Evolutionary conservation across 176 grass and related monocot genomes (phyloP).

Genomic region (Melocanna baccifera): DNA sequence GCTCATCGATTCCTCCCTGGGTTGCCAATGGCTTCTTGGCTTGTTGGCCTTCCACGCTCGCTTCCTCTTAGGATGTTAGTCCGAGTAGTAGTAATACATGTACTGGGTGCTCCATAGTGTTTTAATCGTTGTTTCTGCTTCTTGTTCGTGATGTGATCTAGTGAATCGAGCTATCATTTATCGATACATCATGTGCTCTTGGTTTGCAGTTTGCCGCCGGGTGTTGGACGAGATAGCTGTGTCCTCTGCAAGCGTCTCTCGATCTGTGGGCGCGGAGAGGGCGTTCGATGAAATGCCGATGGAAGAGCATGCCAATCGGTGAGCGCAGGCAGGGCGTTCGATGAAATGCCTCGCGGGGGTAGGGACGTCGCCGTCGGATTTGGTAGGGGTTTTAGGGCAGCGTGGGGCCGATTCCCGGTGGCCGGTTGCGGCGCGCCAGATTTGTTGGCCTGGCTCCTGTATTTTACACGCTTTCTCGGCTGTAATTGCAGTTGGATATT

Average conservation of each 20-base stretch:
- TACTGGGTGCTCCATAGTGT: neutral
- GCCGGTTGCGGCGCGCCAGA: neutral
- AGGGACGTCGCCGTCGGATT: neutral
- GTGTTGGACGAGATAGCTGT: neutral
- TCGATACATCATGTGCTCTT: neutral
- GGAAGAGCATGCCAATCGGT: neutral
- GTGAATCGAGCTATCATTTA: neutral
- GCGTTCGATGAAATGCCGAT: neutral
- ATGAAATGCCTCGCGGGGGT: neutral
- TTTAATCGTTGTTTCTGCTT: neutral
- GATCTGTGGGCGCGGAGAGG: neutral
- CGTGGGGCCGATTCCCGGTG: neutral
- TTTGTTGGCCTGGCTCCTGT: neutral
- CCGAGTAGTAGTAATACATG: constrained; percentile 13
- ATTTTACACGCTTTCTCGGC: neutral
- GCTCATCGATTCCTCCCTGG: neutral
- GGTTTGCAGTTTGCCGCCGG: neutral
- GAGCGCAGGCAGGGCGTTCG: neutral
- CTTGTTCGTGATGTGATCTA: constrained; percentile 13
- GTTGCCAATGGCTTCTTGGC: neutral
- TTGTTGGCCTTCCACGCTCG: too few relatives aligned
- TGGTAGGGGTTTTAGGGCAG: constrained; percentile 29
- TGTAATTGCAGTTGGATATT: neutral
- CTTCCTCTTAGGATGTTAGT: neutral
- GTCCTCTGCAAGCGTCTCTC: too few relatives aligned